phyloP scores from a whole-genome alignment of 2,329 filamentous ascomycete genomes.

The Sporothrix protearum region DNA sequence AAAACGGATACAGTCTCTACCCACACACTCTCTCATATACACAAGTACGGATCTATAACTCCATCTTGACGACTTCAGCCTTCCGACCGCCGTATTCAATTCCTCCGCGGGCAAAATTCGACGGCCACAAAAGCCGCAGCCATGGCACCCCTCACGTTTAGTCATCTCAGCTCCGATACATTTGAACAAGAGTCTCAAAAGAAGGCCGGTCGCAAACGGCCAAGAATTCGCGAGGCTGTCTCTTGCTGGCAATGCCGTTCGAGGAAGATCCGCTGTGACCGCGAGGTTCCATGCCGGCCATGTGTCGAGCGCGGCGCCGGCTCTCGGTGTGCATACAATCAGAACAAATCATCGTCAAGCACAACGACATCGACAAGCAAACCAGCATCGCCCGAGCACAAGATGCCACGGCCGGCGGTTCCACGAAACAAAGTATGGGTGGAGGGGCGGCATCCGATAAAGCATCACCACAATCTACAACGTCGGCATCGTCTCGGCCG shows the following conservation, averaged over 20 bases:
- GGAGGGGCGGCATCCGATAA: neutral
- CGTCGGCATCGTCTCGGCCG: neutral
- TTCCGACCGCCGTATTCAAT: neutral
- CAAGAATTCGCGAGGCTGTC: constrained; percentile 20
- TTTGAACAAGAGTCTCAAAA: constrained; percentile 22
- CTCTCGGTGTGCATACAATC: constrained; percentile 19
- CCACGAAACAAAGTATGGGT: neutral
- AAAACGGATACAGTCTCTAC: neutral
- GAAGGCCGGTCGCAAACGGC: constrained; percentile 24
- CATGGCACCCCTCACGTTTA: constrained; percentile 24
- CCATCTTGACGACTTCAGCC: neutral
- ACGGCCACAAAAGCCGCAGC: neutral
- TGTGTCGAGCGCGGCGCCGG: constrained; percentile 17
- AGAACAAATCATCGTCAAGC: neutral
- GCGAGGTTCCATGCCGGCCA: constrained; percentile 18
- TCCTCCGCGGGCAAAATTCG: neutral
- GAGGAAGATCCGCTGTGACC: constrained; percentile 23
- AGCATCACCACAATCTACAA: neutral
- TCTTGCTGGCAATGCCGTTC: constrained; percentile 22
- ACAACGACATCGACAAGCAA: neutral
- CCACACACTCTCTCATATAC: neutral
- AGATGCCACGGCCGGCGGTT: neutral
- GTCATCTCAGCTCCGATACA: constrained; percentile 24
- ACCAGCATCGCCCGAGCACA: neutral
- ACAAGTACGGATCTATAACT: no score